Evolutionary conservation across 306 rosid genomes (phyloP).

Genomic region (Rosa chinensis): DNA sequence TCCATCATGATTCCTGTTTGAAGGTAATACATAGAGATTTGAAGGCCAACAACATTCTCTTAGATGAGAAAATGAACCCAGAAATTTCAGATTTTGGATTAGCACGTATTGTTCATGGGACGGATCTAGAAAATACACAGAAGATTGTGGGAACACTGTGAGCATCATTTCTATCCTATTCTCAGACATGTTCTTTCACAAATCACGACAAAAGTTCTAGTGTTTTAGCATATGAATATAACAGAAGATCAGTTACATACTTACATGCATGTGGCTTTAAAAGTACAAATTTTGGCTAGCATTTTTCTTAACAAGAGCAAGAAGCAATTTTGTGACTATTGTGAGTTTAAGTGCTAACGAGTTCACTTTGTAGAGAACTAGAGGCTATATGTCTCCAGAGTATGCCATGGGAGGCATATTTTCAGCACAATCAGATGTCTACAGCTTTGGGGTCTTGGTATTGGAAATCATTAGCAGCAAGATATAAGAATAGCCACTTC

Average conservation of each 20-base stretch:
- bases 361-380: background rate
- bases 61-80: constrained; percentile 35
- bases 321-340: background rate
- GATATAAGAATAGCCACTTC: constrained; percentile 22
- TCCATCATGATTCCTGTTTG: constrained; percentile 23
- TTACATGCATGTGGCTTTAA: too few relatives aligned
- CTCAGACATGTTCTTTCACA: background rate
- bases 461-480: too few relatives aligned
- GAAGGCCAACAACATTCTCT: constrained; percentile 31
- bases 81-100: constrained; percentile 43
- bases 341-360: background rate
- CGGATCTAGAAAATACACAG: constrained; percentile 10
- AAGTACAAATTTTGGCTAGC: too few relatives aligned
- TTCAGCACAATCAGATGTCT: constrained; percentile 31
- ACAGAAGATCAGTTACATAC: too few relatives aligned
- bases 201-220: too few relatives aligned
- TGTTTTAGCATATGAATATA: too few relatives aligned
- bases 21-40: too few relatives aligned
- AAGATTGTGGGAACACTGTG: constrained; percentile 37
- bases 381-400: constrained; percentile 33
- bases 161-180: background rate
- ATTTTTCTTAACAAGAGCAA: background rate
- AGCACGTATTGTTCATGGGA: constrained; percentile 18
- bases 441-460: constrained; percentile 2
- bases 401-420: constrained; percentile 19